A percentile compares a stretch with the other conserved stretches of the same genome.
phyloP scores from a whole-genome alignment of 768 basidiomycete genomes.

The Russula ochroleuca region DNA sequence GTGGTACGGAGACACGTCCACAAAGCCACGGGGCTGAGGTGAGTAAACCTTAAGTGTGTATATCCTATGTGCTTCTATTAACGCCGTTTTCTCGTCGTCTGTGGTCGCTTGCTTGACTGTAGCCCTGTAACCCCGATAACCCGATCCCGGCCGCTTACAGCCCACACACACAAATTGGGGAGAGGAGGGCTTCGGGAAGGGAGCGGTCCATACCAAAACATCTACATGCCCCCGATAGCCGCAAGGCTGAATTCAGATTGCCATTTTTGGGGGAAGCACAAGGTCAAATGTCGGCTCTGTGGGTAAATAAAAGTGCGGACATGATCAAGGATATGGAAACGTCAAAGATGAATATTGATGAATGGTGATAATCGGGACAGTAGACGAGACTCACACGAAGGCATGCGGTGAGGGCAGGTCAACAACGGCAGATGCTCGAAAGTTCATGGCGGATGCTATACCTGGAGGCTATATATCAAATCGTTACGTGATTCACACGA shows the following conservation, averaged over 20 bases:
- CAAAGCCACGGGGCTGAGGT: conserved; percentile 1
- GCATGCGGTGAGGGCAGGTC: neutral
- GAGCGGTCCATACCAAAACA: neutral
- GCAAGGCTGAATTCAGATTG: neutral
- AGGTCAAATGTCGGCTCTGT: conserved; percentile 5
- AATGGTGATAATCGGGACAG: conserved; percentile 12
- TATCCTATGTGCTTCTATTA: neutral
- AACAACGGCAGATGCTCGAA: neutral
- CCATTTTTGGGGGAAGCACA: neutral
- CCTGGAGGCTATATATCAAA: neutral
- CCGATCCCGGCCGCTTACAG: neutral
- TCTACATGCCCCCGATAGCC: neutral
- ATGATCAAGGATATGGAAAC: conserved; percentile 8
- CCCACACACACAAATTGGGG: neutral
- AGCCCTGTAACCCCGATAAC: neutral
- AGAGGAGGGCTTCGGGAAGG: neutral
- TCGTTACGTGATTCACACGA: conserved; percentile 7
- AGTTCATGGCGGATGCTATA: neutral
- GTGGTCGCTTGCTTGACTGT: neutral
- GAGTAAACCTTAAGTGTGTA: neutral
- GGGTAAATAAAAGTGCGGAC: neutral
- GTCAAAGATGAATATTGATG: conserved; percentile 1
- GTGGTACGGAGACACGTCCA: neutral
- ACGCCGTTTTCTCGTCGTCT: neutral
- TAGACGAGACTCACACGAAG: conserved; percentile 5